Percentiles rank a stretch among this genome's conserved stretches.
phyloP scores from a whole-genome alignment of 2,329 filamentous ascomycete species.

The Pseudogymnoascus sp. region DNA sequence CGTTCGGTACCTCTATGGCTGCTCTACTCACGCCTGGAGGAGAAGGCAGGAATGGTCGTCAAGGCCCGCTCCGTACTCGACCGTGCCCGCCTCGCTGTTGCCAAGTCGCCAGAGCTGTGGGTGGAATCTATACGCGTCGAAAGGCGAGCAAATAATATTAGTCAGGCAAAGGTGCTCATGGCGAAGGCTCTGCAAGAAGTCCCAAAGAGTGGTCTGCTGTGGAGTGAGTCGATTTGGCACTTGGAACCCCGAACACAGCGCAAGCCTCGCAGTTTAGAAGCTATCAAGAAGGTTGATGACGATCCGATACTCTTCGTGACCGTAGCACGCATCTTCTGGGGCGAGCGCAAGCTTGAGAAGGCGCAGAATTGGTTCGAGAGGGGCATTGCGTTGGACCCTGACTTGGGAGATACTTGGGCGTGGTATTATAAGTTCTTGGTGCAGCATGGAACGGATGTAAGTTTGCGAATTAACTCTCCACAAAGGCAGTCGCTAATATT shows the following conservation, averaged over 20 bases:
- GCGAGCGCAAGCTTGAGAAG: slow-evolving; percentile 83
- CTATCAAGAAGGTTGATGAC: slow-evolving; percentile 93
- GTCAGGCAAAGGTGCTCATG: slow-evolving; percentile 87
- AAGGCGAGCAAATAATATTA: slow-evolving; percentile 71
- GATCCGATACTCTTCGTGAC: slow-evolving; percentile 84
- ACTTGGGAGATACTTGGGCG: slow-evolving; percentile 88
- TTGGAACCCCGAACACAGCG: slow-evolving; percentile 86
- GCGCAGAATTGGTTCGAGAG: slow-evolving; percentile 97
- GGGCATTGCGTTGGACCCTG: slow-evolving; percentile 77
- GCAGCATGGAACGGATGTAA: slow-evolving; percentile 77
- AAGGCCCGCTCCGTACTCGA: slow-evolving; percentile 93
- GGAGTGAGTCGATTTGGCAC: slow-evolving; percentile 93
- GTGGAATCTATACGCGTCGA: slow-evolving; percentile 91
- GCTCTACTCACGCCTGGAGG: slow-evolving; percentile 79
- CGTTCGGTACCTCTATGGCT: slow-evolving; percentile 84
- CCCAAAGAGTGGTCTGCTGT: slow-evolving; percentile 77
- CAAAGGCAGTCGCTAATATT: slow-evolving; percentile 11
- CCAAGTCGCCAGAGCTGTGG: slow-evolving; percentile 78
- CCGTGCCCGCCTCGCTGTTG: slow-evolving; percentile 76
- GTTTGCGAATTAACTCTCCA: slow-evolving; percentile 18
- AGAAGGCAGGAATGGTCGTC: slow-evolving; percentile 71
- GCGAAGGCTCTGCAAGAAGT: slow-evolving; percentile 87
- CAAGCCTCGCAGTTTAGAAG: slow-evolving; percentile 83
- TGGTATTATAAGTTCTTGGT: slow-evolving; percentile 94
- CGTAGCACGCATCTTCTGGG: slow-evolving; percentile 93